Percentiles rank a stretch among this genome's conserved stretches.
These are phyloP conservation scores for Paulownia fortunei DNA, from an alignment of 257 asterid species.

Conservation along the genomic window DNA sequence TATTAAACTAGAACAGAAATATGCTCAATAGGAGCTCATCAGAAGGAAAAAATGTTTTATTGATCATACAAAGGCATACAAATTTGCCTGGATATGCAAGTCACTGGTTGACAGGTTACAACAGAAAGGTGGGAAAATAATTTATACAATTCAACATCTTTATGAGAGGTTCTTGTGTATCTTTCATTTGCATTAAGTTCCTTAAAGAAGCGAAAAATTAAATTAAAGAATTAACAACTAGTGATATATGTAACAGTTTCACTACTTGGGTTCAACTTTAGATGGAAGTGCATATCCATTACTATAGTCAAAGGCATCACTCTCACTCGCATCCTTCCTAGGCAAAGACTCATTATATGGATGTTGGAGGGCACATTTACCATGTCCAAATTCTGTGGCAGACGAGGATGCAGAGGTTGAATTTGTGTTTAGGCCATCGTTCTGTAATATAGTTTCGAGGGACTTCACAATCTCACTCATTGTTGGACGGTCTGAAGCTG, in stretches of 20 bases:
- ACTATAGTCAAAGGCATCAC: conserved; percentile 54
- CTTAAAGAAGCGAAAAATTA: not conserved
- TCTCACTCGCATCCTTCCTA: conserved; percentile 41
- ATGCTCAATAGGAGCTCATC: not conserved
- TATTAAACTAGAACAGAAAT: not conserved
- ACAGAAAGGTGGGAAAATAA: not conserved
- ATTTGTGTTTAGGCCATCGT: conserved; percentile 70
- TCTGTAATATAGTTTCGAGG: conserved; percentile 70
- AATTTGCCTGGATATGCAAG: not conserved
- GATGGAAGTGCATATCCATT: conserved; percentile 47
- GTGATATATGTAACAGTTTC: not conserved
- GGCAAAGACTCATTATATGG: conserved; percentile 53
- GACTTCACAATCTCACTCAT: conserved; percentile 85
- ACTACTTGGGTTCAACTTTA: conserved; percentile 54
- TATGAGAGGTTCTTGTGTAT: conserved; percentile 2
- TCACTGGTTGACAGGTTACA: conserved; percentile 5
- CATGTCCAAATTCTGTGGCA: conserved; percentile 66
- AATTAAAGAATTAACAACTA: conserved; percentile 6
- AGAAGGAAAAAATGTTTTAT: conserved; percentile 6
- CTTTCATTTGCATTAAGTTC: conserved; percentile 11
- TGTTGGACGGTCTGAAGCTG: conserved; percentile 82
- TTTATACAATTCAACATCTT: conserved; percentile 20
- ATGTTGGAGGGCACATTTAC: conserved; percentile 49
- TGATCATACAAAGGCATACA: conserved; percentile 24
- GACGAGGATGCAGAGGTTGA: conserved; percentile 88